Base-by-base conservation (phyloP, 371 early-diverging fungal species). In the Mucor velutinosus region DNA sequence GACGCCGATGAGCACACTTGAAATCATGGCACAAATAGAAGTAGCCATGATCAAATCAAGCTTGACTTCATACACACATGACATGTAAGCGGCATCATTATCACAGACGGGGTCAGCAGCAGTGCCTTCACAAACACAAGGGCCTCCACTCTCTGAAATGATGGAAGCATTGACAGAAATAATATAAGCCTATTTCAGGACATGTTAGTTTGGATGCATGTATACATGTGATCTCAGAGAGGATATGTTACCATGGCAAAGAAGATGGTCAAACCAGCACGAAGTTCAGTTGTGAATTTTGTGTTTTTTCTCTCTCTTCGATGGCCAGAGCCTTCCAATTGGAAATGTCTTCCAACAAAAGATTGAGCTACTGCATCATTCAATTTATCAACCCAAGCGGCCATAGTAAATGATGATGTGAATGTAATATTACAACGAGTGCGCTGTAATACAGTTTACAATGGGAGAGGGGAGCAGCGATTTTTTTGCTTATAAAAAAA, bases 11-110 rank as follows among this genome's bases (percentile, higher is more conserved):
- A 89, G 71, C 6, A 91, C 70, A 62, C 84, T 86, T 0, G 91
- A 84, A 55, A 92, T 83, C 74, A 85, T 83, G 15, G 90, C 81
- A 57, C 87, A 81, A 53, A 89, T 88, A 21, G 91, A 83, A 0
- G 92, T 92, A 30, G 89, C 90, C 12, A 90, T 88, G 64, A 93
- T 89, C 65, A 93, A 62, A 65, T 90, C 88, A 62, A 91, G 79
- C 74, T 86, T 86, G 58, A 92, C 69, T 43, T 83, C 78, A 62
- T 86, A 86, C 21, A 91, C 77, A 68, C 93, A 92, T 12, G 57
- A 60, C 67, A 80, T 76, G 70, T 93, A 92, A 1, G 73, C 88
- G 1, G 71, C 61, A 62, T 91, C 75, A 3, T 60, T 67, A 49
- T 77, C 72, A 62, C 87, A 86, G 4, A 75, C 69, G 2, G 82